A percentile compares a stretch with the other conserved stretches of the same genome.
Conservation (phyloP, 768 basidiomycete species). For the Agaricus subrufescens region DNA sequence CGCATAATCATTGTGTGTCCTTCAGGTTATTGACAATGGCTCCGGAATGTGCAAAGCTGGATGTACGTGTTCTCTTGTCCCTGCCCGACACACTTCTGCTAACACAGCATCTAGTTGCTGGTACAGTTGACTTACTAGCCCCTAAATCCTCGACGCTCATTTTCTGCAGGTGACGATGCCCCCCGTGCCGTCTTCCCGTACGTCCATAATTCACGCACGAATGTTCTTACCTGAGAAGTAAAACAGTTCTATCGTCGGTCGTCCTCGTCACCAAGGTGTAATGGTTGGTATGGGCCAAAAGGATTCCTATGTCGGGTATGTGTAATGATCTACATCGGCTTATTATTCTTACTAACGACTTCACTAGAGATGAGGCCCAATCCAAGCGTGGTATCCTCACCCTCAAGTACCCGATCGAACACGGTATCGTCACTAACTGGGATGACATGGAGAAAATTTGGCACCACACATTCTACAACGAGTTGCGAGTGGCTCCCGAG, state of each 20-base stretch:
- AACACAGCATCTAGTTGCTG: conserved; percentile 50
- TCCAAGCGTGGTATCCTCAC: conserved; percentile 92
- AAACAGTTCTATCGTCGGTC: conserved; percentile 84
- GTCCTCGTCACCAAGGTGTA: conserved; percentile 90
- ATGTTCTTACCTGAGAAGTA: not conserved
- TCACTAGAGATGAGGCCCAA: conserved; percentile 86
- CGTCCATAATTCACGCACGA: conserved; percentile 25
- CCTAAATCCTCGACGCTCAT: conserved; percentile 14
- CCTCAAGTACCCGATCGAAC: conserved; percentile 89
- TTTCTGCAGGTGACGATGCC: conserved; percentile 73
- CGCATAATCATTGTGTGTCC: conserved; percentile 3
- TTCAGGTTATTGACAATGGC: conserved; percentile 84
- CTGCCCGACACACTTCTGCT: conserved; percentile 10
- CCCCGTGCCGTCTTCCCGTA: conserved; percentile 95
- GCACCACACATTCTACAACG: conserved; percentile 98
- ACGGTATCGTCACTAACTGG: conserved; percentile 98
- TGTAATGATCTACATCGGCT: not conserved
- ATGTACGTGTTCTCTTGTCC: conserved; percentile 50
- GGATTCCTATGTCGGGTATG: conserved; percentile 92
- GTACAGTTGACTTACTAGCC: conserved; percentile 27
- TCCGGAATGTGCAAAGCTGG: conserved; percentile 99
- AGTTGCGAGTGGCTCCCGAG: conserved; percentile 89
- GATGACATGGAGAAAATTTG: conserved; percentile 99
- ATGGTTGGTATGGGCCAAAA: conserved; percentile 98
- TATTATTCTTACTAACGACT: conserved; percentile 73